Base-by-base conservation (phyloP, 176 grass and related monocot species). In the Raddia distichophylla region DNA sequence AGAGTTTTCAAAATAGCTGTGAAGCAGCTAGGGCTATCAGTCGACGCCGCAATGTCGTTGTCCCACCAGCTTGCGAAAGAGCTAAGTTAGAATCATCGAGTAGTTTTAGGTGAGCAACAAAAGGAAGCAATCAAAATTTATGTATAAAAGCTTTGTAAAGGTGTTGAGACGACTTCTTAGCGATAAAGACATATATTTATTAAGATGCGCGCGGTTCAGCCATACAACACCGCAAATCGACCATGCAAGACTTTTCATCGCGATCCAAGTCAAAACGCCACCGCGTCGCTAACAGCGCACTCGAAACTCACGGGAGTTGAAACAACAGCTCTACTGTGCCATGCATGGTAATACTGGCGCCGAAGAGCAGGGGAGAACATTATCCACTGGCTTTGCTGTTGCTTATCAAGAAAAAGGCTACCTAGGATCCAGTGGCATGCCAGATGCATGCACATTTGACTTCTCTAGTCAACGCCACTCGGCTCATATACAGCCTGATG, bases 331-430 rank as follows among this genome's bases (percentile, higher is more conserved):
- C 5, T 17, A 62, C 87, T 89, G 70, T 69, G 34, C 55, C 4
- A 5, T 40, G 37, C 7, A 17, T 22, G 54, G 69, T 80, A 84
- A 84, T 34, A 75, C 55, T 20, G 22, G 77, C 46, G 40, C 42
- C 12, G 49, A 57, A 27, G 35, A 75, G 68, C 45, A 61, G 33
- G 55, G 55, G 37, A 3, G 61, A 32, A 66, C 37, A 69, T 64
- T 73, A 44, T 37, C 50, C 27, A 42, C 49, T 76, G 77, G 57
- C 42, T 27, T 17, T 56, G 52, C 54, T 87, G 51, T 78, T 73
- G 60, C 68, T 66, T 78, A 68, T 79, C 86, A 35, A n/a, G 43
- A 71, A 64, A 70, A 83, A 72, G 32, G 27, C 43, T 88, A 49
- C 40, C 59, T 63, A 60, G 18, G 3, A 14, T 16, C 44, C 18